Conservation (phyloP, 2,329 filamentous ascomycete species). For the Aspergillus sp. region DNA sequence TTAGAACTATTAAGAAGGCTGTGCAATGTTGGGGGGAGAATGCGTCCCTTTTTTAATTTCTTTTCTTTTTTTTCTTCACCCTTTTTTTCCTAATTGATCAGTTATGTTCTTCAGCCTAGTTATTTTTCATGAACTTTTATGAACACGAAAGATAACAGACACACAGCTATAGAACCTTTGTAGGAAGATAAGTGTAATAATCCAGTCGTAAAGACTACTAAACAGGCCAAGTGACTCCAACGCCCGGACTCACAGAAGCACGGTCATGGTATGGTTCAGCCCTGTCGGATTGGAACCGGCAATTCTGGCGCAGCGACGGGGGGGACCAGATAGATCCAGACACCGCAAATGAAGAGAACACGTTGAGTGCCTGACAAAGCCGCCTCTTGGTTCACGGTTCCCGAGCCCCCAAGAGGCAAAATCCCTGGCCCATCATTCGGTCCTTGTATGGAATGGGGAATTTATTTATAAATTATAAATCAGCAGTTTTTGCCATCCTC, state of each 20-base stretch:
- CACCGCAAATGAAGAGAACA: slow-evolving; percentile 25
- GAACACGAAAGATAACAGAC: not conserved
- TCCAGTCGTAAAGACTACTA: too few species aligned
- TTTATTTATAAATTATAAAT: not conserved
- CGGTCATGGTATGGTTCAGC: slow-evolving; percentile 23
- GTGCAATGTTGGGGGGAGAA: not conserved
- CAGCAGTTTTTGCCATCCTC: not conserved
- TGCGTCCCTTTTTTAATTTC: not conserved
- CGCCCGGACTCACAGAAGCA: not conserved
- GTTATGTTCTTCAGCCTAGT: not conserved
- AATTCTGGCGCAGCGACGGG: slow-evolving; percentile 9
- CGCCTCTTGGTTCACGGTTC: slow-evolving; percentile 4
- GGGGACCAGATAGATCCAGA: slow-evolving; percentile 13
- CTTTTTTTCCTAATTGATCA: not conserved
- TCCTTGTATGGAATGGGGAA: not conserved
- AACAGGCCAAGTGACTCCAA: not conserved
- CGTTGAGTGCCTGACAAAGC: slow-evolving; percentile 21
- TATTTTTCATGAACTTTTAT: not conserved
- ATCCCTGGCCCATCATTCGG: not conserved
- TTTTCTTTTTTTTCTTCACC: not conserved
- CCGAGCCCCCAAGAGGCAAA: slow-evolving; percentile 8
- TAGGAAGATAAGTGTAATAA: too few species aligned
- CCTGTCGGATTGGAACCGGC: slow-evolving; percentile 21
- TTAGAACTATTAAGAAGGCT: not conserved
- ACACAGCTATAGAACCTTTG: too few species aligned